Conservation (phyloP, 1,284 basidiomycete genomes). For the Schizophyllum commune region DNA sequence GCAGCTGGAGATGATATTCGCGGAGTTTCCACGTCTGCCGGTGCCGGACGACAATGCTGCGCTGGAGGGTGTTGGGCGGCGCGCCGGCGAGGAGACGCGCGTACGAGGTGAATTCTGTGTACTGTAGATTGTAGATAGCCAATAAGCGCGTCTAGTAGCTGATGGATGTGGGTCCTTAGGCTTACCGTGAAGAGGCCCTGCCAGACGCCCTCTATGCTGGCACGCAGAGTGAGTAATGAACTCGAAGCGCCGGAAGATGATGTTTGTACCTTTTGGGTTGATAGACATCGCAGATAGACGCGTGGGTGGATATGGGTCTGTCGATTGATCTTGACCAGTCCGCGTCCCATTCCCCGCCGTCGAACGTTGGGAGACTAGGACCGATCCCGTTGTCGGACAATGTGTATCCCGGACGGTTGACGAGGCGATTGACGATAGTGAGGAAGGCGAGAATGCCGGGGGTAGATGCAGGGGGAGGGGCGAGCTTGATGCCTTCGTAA, state of each 20-base stretch:
- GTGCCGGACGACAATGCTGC: constrained; percentile 55
- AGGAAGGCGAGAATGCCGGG: constrained; percentile 68
- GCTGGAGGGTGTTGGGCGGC: constrained; percentile 45
- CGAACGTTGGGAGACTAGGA: too few relatives aligned
- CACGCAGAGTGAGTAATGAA: neutral
- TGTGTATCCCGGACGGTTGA: constrained; percentile 13
- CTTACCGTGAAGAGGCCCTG: constrained; percentile 65
- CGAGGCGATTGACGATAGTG: constrained; percentile 39
- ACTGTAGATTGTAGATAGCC: constrained; percentile 31
- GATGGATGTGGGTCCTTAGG: too few relatives aligned
- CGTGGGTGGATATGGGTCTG: neutral
- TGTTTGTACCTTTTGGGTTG: neutral
- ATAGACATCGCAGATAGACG: too few relatives aligned
- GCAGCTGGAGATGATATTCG: constrained; percentile 53
- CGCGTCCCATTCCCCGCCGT: constrained; percentile 38
- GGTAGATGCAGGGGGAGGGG: constrained; percentile 49
- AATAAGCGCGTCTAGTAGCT: neutral
- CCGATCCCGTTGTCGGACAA: too few relatives aligned
- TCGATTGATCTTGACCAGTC: constrained; percentile 23
- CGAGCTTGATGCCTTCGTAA: constrained; percentile 31
- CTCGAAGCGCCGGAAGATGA: too few relatives aligned
- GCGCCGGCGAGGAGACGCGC: constrained; percentile 55
- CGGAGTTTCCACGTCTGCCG: constrained; percentile 72
- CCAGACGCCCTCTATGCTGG: constrained; percentile 65
- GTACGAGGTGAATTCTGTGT: constrained; percentile 66